Evolutionary conservation across 2,329 filamentous ascomycete genomes (phyloP).

Genomic region (Didymella lethalis): DNA sequence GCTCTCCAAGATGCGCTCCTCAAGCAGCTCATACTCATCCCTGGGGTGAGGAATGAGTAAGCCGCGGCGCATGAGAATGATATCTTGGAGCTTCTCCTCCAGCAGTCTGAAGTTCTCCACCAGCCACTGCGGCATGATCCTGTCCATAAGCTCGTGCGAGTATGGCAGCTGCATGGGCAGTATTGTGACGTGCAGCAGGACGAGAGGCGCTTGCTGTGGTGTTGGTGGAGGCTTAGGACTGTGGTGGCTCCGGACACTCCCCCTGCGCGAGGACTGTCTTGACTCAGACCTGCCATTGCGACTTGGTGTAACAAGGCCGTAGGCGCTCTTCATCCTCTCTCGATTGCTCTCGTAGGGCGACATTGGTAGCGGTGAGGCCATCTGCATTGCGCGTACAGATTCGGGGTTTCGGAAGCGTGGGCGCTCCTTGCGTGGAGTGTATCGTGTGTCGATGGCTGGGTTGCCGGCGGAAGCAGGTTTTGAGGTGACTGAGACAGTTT

Average conservation of each 20-base stretch:
- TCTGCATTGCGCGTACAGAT: constrained; percentile 74
- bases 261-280: constrained; percentile 41
- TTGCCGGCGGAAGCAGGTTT: constrained; percentile 39
- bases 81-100: constrained; percentile 74
- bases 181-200: constrained; percentile 79
- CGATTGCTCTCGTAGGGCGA: constrained; percentile 40
- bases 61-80: constrained; percentile 72
- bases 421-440: constrained; percentile 66
- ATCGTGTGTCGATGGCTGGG: constrained; percentile 50
- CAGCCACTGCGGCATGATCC: constrained; percentile 60
- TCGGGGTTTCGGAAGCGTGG: constrained; percentile 74
- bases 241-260: constrained; percentile 38
- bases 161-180: constrained; percentile 74
- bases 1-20: constrained; percentile 78
- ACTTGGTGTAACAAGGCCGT: constrained; percentile 46
- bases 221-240: constrained; percentile 40
- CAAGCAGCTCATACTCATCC: constrained; percentile 79
- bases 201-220: constrained; percentile 68
- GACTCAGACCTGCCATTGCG: constrained; percentile 45
- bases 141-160: constrained; percentile 56
- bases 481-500: constrained; percentile 46
- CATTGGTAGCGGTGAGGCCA: constrained; percentile 65
- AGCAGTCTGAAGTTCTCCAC: constrained; percentile 70
- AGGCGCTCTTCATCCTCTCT: constrained; percentile 42
- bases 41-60: constrained; percentile 80